Evolutionary conservation across 768 basidiomycete genomes (phyloP), one percentile per base, ranked within the genome.

Genomic region (Fibroporia radiculosa): DNA sequence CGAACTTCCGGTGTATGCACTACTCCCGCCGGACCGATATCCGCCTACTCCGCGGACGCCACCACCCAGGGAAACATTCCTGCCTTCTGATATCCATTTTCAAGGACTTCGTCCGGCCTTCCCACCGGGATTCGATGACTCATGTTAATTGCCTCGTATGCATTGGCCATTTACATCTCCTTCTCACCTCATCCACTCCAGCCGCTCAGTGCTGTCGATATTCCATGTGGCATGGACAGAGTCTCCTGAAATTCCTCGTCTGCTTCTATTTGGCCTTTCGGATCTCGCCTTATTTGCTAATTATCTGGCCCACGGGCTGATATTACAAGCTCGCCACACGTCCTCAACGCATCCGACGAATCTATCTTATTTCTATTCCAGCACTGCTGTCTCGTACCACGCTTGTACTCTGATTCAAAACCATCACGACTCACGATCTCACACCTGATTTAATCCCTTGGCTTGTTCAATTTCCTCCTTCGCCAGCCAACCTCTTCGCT

Each of bases 61-160:
- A 6, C 38, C 47, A 23, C 49, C 48, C 2, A 42, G 51, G 20
- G 35, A 33, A 18, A 27, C 14, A 11, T 41, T 42, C 36, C 33
- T 41, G 6, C 53, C 52, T 8, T 50, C 48, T 14, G 42, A 51
- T 32, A 47, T 58, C 7, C 32, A 46, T 19, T 59, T 56, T 48
- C 49, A 44, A 6, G 50, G 41, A 23, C 42, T 55, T 12, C 31
- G 22, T 51, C 55, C 55, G 56, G 19, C 51, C 49, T 40, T 55
- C 36, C 50, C 50, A 35, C 25, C 42, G 5, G 44, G 45, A n/a
- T 16, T 40, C 39, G 49, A 36, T 22, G 41, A 49, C 42, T 40
- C 44, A 19, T 47, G 52, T 24, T 22, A 45, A 47, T 35, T 28
- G 20, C 44, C 34, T 10, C n/a, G 36, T 19, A 28, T 31, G 19